Base-by-base conservation (phyloP, 148 eudicot genomes). In the Fagopyrum tataricum region DNA sequence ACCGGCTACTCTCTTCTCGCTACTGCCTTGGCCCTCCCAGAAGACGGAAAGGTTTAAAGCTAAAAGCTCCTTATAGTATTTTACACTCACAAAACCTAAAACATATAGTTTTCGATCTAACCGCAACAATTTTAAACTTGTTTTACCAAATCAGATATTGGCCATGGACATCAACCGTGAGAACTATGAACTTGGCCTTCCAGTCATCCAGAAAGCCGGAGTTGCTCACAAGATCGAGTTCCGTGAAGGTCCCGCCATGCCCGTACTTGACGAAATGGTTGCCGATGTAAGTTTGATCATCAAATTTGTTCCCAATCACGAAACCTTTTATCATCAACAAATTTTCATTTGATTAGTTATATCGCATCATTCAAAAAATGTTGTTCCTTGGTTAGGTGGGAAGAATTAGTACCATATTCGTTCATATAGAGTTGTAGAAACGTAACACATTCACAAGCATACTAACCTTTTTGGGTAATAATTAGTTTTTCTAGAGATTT, bases 1-100 rank as follows among this genome's bases (percentile, higher is more conserved):
- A 81, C 84, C 31, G 84, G 84, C 78, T 81, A 81, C 73, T 81
- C 84, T 4, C 84, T 81, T 53, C 81, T 81, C 20, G 78, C 79
- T n/a, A 81, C 84, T 10, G 84, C 83, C 64, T 80, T 81, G n/a
- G 80, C 78, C 26, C 75, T 81, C 14, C 83, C 83, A 6, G 78
- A 81, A 0, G 84, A 81, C 31, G 84, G 84, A 42, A 78, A 78
- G 76, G 80, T 70, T 58, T 18, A 58, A 58, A 56, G 37, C 37
- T 31, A 31, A 31, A 1, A 31, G 2, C 37, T 31, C 37, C 37
- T 31, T 31, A n/a, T n/a, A 31, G 37, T 31, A 1, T 31, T 31
- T 31, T 2, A 31, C 37, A 31, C 37, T 31, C 1, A 3, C 1
- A 31, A 31, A 31, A 31, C 37, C 2, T 2, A 31, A 31, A 31